A percentile compares a stretch with the other conserved stretches of the same genome.
These are phyloP conservation scores for Leersia perrieri DNA, from an alignment of 176 grass and related monocot species.

Conservation along the genomic window DNA sequence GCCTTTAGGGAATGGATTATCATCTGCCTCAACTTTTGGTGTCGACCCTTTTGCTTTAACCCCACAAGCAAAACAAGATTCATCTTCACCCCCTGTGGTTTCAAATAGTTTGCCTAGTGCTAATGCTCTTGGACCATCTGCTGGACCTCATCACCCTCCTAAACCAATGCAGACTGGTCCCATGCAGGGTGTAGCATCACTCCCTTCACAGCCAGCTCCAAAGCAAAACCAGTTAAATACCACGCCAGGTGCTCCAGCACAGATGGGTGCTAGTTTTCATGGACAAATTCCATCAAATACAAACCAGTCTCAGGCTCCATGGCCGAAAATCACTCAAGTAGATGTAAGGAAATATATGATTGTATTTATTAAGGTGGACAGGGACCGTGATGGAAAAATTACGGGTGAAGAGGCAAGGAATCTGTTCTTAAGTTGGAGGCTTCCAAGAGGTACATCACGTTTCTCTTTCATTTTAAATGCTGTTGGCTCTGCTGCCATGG, in stretches of 20 bases:
- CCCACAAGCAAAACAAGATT: conserved; percentile 47
- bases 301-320: conserved; percentile 51
- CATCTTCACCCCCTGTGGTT: conserved; percentile 39
- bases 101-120: conserved; percentile 41
- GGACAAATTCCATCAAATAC: conserved; percentile 47
- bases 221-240: conserved; percentile 47
- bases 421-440: conserved; percentile 98
- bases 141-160: conserved; percentile 49
- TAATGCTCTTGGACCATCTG: conserved; percentile 28
- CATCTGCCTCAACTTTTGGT: conserved; percentile 56
- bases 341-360: conserved; percentile 86
- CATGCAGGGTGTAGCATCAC: conserved; percentile 31
- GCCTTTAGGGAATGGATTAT: conserved; percentile 61
- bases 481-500: background rate
- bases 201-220: conserved; percentile 42
- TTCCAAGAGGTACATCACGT: conserved; percentile 77
- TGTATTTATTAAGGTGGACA: conserved; percentile 97
- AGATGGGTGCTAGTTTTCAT: conserved; percentile 39
- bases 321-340: conserved; percentile 93
- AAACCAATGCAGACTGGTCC: conserved; percentile 44
- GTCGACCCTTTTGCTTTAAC: conserved; percentile 44
- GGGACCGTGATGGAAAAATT: conserved; percentile 97
- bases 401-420: conserved; percentile 89
- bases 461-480: conserved; percentile 8
- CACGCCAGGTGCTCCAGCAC: conserved; percentile 39